Evolutionary conservation across 257 asterid genomes (phyloP).

Genomic region (Leonotis leonurus): DNA sequence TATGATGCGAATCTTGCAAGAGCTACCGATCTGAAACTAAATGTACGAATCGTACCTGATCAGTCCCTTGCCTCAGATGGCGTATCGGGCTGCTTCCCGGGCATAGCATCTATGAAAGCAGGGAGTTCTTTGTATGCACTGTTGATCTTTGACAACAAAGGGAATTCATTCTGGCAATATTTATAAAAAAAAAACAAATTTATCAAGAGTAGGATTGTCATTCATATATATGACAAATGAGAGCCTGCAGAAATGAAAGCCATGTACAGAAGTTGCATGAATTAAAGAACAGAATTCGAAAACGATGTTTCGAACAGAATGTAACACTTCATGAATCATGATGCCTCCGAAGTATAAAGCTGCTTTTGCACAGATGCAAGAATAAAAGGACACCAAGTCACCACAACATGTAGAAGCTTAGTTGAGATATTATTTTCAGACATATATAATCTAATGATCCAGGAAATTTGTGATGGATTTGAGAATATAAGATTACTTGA

Average conservation of each 20-base stretch:
- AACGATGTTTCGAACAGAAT: too few relatives aligned
- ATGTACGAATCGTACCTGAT: constrained; percentile 8
- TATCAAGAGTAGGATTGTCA: too few relatives aligned
- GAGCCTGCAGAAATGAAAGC: background rate
- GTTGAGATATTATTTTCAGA: too few relatives aligned
- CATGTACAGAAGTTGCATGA: too few relatives aligned
- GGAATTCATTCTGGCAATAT: constrained; percentile 43
- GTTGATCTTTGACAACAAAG: constrained; percentile 30
- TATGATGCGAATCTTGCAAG: background rate
- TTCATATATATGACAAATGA: background rate
- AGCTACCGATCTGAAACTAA: background rate
- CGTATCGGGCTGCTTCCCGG: constrained; percentile 59
- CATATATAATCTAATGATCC: too few relatives aligned
- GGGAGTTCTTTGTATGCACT: constrained; percentile 41
- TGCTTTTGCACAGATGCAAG: too few relatives aligned
- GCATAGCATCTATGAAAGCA: constrained; percentile 48
- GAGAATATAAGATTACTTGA: background rate
- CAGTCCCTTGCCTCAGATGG: constrained; percentile 32
- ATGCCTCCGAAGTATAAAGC: too few relatives aligned
- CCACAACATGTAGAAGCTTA: too few relatives aligned
- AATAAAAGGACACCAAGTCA: too few relatives aligned
- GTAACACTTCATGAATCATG: too few relatives aligned
- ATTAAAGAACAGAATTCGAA: too few relatives aligned
- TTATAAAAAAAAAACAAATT: background rate
- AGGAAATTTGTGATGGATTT: background rate